A percentile compares a stretch with the other conserved stretches of the same genome.
Conservation (phyloP, 169 alveolate genomes). For the Fabrea salina region DNA sequence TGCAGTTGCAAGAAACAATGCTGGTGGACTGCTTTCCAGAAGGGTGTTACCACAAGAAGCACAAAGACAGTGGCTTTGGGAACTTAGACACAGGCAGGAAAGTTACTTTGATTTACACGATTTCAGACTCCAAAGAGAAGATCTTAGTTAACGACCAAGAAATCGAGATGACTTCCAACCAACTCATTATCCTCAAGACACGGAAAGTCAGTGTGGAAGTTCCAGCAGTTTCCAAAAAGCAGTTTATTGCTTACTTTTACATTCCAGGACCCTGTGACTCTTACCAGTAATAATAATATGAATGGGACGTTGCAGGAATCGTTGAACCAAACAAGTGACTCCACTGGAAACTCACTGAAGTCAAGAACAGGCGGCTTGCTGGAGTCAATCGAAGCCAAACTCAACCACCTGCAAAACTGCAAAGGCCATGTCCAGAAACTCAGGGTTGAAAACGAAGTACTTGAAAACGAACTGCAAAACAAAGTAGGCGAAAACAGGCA, state of each 20-base stretch:
- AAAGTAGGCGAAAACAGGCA: too few species aligned
- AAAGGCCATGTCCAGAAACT: too few species aligned
- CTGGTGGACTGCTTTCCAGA: neutral
- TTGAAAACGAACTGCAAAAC: too few species aligned
- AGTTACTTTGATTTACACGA: slow-evolving; percentile 7
- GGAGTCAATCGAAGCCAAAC: too few species aligned
- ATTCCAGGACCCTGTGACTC: slow-evolving; percentile 27
- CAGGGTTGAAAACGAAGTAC: too few species aligned
- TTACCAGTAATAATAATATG: neutral
- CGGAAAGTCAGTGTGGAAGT: neutral
- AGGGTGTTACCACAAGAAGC: neutral
- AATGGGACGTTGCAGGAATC: too few species aligned
- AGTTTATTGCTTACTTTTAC: neutral
- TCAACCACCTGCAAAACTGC: too few species aligned
- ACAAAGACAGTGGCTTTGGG: slow-evolving; percentile 25
- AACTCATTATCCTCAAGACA: neutral
- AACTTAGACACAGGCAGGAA: slow-evolving; percentile 28
- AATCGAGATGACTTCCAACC: neutral
- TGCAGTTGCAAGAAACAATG: neutral
- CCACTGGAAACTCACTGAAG: too few species aligned
- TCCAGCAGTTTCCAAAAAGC: neutral
- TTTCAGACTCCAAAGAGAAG: neutral
- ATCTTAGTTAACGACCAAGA: neutral
- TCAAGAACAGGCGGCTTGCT: too few species aligned
- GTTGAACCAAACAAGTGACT: too few species aligned